A percentile compares a stretch with the other conserved stretches of the same genome.
Evolutionary conservation across 306 rosid species (phyloP).

Genomic region (Bauhinia variegata): DNA sequence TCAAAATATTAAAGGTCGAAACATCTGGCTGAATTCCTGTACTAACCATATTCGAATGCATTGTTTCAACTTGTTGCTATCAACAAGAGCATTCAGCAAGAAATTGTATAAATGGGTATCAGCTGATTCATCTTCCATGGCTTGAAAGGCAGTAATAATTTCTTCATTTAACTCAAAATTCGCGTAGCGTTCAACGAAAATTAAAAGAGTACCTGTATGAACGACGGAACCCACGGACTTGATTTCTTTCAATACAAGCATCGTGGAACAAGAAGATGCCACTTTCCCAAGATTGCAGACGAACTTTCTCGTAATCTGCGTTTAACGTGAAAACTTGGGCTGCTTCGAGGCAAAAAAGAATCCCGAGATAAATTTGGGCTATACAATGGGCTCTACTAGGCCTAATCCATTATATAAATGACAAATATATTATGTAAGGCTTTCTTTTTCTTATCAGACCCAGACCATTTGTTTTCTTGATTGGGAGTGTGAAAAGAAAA

Average conservation of each 20-base stretch:
- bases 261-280: slow-evolving; percentile 62
- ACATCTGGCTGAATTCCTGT: slow-evolving; percentile 61
- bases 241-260: slow-evolving; percentile 48
- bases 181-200: slow-evolving; percentile 55
- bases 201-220: slow-evolving; percentile 46
- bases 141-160: slow-evolving; percentile 39
- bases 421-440: too few relatives aligned
- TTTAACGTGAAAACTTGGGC: slow-evolving; percentile 56
- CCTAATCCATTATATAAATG: background rate
- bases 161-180: slow-evolving; percentile 54
- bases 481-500: too few relatives aligned
- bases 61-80: slow-evolving; percentile 64
- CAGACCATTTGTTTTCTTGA: too few relatives aligned
- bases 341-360: slow-evolving; percentile 70
- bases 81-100: slow-evolving; percentile 66
- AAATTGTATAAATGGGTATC: slow-evolving; percentile 68
- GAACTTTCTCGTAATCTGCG: slow-evolving; percentile 61
- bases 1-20: slow-evolving; percentile 71
- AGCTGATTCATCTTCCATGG: slow-evolving; percentile 64
- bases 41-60: slow-evolving; percentile 58
- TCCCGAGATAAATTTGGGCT: too few relatives aligned
- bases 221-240: slow-evolving; percentile 40
- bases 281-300: slow-evolving; percentile 53
- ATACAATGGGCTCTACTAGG: background rate
- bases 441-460: too few relatives aligned